These are phyloP conservation scores for Amniculicola lignicola DNA, from an alignment of 495 filamentous ascomycete genomes.

Conservation along the genomic window DNA sequence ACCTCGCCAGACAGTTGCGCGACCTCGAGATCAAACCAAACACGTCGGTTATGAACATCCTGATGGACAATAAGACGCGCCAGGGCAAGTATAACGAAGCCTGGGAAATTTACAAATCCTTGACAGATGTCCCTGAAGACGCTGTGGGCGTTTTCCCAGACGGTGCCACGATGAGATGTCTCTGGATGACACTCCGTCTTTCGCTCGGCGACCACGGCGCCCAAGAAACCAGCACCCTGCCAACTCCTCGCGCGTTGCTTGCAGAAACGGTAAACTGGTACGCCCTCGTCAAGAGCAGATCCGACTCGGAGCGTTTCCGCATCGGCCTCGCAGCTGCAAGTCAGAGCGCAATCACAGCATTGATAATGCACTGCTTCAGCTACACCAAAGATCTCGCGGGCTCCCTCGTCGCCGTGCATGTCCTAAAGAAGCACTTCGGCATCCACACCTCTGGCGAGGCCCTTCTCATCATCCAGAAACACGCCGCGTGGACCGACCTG, in stretches of 20 bases:
- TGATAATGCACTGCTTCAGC: constrained; percentile 32
- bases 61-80: constrained; percentile 24
- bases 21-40: constrained; percentile 13
- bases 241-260: constrained; percentile 25
- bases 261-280: constrained; percentile 23
- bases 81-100: constrained; percentile 22
- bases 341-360: constrained; percentile 11
- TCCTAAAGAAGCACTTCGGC: constrained; percentile 6
- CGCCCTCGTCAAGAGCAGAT: not conserved
- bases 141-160: constrained; percentile 15
- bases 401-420: constrained; percentile 28
- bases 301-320: constrained; percentile 13
- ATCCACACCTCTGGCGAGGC: constrained; percentile 16
- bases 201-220: constrained; percentile 16
- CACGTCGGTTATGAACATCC: constrained; percentile 15
- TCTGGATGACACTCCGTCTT: constrained; percentile 28
- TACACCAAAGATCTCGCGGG: constrained; percentile 27
- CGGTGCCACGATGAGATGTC: constrained; percentile 19
- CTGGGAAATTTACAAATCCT: constrained; percentile 15
- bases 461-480: constrained; percentile 17
- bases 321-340: constrained; percentile 14
- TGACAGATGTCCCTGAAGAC: constrained; percentile 11
- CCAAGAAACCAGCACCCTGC: constrained; percentile 12
- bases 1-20: constrained; percentile 11
- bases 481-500: constrained; percentile 22